Conservation (phyloP, 768 basidiomycete species). For the Russula sp. region DNA sequence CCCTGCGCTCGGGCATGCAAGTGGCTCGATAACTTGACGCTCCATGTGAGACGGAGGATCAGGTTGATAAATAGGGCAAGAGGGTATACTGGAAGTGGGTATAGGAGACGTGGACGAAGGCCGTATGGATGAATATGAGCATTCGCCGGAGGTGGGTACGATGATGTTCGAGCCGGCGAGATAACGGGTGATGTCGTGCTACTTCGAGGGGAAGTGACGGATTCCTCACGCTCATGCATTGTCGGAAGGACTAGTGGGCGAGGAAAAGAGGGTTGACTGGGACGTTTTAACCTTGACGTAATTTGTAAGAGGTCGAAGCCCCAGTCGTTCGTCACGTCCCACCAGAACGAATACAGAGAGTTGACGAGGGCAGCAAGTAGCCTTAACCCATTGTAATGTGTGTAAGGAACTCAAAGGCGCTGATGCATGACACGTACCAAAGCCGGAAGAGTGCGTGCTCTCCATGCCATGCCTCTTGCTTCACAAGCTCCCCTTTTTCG, state of each 20-base stretch:
- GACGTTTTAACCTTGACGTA: constrained; percentile 18
- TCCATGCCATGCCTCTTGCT: constrained; percentile 56
- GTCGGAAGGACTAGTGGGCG: constrained; percentile 43
- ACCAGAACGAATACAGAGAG: constrained; percentile 96
- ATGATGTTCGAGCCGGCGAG: not conserved
- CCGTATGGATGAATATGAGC: constrained; percentile 38
- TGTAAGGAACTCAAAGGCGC: not conserved
- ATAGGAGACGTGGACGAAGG: constrained; percentile 74
- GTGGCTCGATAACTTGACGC: constrained; percentile 82
- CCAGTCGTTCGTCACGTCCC: constrained; percentile 99
- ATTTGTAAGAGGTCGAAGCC: constrained; percentile 69
- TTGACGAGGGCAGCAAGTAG: constrained; percentile 79
- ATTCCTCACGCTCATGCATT: constrained; percentile 35
- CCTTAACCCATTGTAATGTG: constrained; percentile 39
- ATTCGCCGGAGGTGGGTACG: constrained; percentile 15
- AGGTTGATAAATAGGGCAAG: constrained; percentile 78
- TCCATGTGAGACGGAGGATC: constrained; percentile 89
- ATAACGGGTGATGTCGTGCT: not conserved
- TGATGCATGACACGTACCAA: constrained; percentile 45
- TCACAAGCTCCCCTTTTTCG: constrained; percentile 37
- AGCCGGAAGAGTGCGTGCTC: constrained; percentile 77
- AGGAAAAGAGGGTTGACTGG: constrained; percentile 31
- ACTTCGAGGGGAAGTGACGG: constrained; percentile 22
- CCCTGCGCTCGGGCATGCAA: constrained; percentile 77
- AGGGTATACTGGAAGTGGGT: constrained; percentile 81